Evolutionary conservation across 2,329 filamentous ascomycete genomes (phyloP), one percentile per base, ranked within the genome.

Genomic region (Zymoseptoria crescenta): DNA sequence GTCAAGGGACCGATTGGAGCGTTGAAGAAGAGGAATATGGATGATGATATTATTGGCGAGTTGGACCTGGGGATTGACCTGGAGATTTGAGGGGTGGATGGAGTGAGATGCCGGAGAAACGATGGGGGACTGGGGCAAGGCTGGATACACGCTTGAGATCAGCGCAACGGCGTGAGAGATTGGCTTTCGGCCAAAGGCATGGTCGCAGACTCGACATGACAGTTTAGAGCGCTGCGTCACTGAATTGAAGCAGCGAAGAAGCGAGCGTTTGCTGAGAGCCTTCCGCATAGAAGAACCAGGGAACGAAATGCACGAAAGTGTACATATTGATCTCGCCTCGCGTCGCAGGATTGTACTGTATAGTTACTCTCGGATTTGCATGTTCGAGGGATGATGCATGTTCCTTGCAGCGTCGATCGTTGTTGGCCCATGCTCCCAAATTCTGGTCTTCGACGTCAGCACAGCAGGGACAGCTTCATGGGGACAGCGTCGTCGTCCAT

Each of bases 1-100:
- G 67, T 65, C 53, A 84, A 82, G 68, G 73, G 74, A 49, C 74
- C 73, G 57, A 74, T 74, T 59, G 68, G 68, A 28, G 65, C 72
- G 45, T 75, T 77, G 55, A 76, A 77, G 66, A 86, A 80, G 66
- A 82, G 89, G 75, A 83, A 91, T 59, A 87, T 88, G 79, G 92
- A 96, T 62, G 94, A 97, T 70, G 94, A 97, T 70, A 88, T 96
- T 58, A 93, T 97, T 73, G 91, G 88, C 1, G 83, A 86, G 27
- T 79, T 97, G 78, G 94, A 97, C 72, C 77, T 97, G 67, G 93
- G 91, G 28, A 91, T 97, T 72, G 93, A 97, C 67, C 24, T 96
- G 68, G 91, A 96, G 66, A 90, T 96, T 67, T 90, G 69, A 75
- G 49, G 27, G 49, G 52, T 7, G 6, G 2, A 35, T 21, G 49